phyloP scores from a whole-genome alignment of 495 filamentous ascomycete species.

The Podospora conica region DNA sequence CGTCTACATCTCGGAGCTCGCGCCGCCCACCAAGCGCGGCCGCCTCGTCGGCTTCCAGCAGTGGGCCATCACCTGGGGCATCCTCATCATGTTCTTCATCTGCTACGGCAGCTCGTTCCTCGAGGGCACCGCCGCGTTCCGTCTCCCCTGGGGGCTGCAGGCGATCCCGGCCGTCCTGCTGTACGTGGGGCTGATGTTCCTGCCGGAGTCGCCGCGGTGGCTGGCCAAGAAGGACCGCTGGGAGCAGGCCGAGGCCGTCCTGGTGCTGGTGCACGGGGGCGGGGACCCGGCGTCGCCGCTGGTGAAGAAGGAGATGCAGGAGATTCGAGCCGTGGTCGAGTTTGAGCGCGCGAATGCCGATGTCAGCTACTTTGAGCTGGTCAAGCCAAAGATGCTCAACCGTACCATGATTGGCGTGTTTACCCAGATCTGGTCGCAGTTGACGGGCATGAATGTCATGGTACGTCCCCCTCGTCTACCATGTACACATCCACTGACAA shows the following conservation, averaged over 20 bases:
- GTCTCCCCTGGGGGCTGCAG: slow-evolving; percentile 72
- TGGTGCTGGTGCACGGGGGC: slow-evolving; percentile 61
- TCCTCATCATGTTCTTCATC: slow-evolving; percentile 71
- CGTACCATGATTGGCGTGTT: slow-evolving; percentile 69
- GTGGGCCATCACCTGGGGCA: slow-evolving; percentile 76
- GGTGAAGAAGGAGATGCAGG: slow-evolving; percentile 58
- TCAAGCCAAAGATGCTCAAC: slow-evolving; percentile 67
- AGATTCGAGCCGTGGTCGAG: slow-evolving; percentile 64
- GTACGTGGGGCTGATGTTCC: slow-evolving; percentile 54
- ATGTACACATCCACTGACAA: no score
- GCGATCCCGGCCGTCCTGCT: slow-evolving; percentile 64
- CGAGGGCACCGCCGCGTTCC: slow-evolving; percentile 53
- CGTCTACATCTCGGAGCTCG: slow-evolving; percentile 70
- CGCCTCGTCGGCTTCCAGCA: slow-evolving; percentile 66
- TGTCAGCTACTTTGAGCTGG: slow-evolving; percentile 62
- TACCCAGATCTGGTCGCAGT: slow-evolving; percentile 78
- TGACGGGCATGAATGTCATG: slow-evolving; percentile 85
- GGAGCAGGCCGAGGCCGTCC: slow-evolving; percentile 60
- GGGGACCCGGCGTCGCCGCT: slow-evolving; percentile 57
- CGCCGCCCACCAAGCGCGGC: slow-evolving; percentile 63
- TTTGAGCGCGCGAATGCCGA: slow-evolving; percentile 59
- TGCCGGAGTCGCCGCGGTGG: slow-evolving; percentile 77
- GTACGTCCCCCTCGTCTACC: slow-evolving; percentile 49
- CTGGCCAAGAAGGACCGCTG: slow-evolving; percentile 66
- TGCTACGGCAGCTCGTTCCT: slow-evolving; percentile 71